A percentile compares a stretch with the other conserved stretches of the same genome.
These are phyloP conservation scores for Botryobasidium botryosum DNA, from an alignment of 768 basidiomycete genomes.

Conservation along the genomic window DNA sequence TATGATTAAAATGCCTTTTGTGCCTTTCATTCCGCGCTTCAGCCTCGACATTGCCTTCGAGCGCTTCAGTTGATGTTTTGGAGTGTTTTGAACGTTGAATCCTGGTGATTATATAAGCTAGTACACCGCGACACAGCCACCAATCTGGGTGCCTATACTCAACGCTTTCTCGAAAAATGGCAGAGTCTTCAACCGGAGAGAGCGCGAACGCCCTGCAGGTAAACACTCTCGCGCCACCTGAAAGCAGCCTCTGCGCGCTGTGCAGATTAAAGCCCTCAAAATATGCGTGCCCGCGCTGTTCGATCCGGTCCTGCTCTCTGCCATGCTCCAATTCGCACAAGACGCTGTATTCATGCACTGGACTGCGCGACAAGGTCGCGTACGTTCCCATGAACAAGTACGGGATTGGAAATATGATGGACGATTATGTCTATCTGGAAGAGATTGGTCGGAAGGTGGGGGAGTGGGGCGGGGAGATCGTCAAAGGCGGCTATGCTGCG, in stretches of 20 bases:
- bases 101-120: too few species aligned
- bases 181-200: too few species aligned
- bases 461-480: constrained; percentile 57
- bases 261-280: constrained; percentile 34
- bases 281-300: constrained; percentile 71
- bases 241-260: constrained; percentile 32
- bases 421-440: constrained; percentile 78
- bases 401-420: constrained; percentile 74
- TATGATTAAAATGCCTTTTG: too few species aligned
- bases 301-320: constrained; percentile 53
- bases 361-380: constrained; percentile 51
- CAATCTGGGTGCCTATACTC: too few species aligned
- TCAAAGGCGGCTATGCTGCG: constrained; percentile 35
- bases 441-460: constrained; percentile 59
- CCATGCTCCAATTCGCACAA: constrained; percentile 59
- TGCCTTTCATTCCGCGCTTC: too few species aligned
- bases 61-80: too few species aligned
- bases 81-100: too few species aligned
- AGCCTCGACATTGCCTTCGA: too few species aligned
- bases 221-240: too few species aligned
- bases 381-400: constrained; percentile 75
- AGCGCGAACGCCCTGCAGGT: too few species aligned
- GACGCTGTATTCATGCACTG: constrained; percentile 39
- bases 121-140: too few species aligned
- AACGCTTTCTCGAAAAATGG: too few species aligned